A percentile compares a stretch with the other conserved stretches of the same genome.
These are phyloP conservation scores for Aspergillus clavatus DNA, from an alignment of 2,329 filamentous ascomycete species.

Conservation along the genomic window DNA sequence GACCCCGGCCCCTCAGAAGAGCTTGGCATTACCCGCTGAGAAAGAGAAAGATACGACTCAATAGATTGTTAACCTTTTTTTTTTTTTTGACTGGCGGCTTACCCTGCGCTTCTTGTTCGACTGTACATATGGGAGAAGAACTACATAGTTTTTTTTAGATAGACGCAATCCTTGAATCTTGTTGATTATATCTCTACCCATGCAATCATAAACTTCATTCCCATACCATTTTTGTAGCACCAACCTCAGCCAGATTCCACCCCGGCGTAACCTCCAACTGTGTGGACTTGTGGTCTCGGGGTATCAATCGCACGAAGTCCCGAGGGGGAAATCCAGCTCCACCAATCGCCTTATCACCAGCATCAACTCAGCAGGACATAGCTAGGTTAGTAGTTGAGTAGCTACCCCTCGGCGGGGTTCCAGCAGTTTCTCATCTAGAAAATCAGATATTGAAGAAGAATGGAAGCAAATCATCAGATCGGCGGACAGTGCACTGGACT, in stretches of 20 bases:
- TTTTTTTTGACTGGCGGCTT: too few relatives aligned
- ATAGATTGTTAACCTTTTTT: too few relatives aligned
- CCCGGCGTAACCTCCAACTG: neutral
- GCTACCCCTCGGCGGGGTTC: conserved; percentile 8
- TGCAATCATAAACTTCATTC: neutral
- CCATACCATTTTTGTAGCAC: neutral
- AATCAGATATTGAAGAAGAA: neutral
- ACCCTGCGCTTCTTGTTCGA: neutral
- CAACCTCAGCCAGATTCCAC: neutral
- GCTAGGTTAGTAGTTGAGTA: too few relatives aligned
- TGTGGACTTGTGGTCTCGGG: conserved; percentile 25
- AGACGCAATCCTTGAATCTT: conserved; percentile 1
- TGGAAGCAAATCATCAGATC: neutral
- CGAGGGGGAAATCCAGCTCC: conserved; percentile 18
- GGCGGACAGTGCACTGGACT: too few relatives aligned
- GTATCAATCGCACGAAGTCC: conserved; percentile 27
- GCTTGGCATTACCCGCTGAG: conserved; percentile 35
- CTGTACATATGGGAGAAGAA: conserved; percentile 2
- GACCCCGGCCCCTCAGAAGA: conserved; percentile 56
- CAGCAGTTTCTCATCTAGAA: neutral
- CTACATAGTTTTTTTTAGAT: neutral
- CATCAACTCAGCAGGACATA: too few relatives aligned
- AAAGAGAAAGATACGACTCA: too few relatives aligned
- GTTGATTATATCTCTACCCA: conserved; percentile 2
- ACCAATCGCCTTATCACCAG: conserved; percentile 18